Evolutionary conservation across 495 filamentous ascomycete species (phyloP).

Genomic region (Hypoxylon intermedium): DNA sequence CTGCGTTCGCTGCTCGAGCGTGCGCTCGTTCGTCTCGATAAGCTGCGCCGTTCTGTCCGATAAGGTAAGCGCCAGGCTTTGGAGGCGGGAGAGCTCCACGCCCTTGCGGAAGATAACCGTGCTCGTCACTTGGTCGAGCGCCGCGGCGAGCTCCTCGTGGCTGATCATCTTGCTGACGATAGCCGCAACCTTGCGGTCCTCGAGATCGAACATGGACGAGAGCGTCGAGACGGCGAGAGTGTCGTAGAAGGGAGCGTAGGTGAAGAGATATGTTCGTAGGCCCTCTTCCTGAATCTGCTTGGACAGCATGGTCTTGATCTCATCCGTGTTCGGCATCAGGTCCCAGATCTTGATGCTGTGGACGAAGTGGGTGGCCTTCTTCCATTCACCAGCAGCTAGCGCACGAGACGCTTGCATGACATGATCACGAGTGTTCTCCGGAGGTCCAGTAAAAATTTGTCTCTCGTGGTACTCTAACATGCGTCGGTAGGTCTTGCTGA

Average conservation of each 20-base stretch:
- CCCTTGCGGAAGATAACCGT: constrained; percentile 99
- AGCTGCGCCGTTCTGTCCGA: constrained; percentile 94
- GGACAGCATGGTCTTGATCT: constrained; percentile 95
- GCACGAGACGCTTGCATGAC: constrained; percentile 99
- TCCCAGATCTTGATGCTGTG: constrained; percentile 99
- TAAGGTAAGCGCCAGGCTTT: constrained; percentile 91
- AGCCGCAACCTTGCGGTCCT: constrained; percentile 86
- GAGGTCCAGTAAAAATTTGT: constrained; percentile 97
- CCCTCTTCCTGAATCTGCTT: constrained; percentile 99
- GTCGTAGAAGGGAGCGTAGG: constrained; percentile 99
- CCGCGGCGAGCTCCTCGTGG: constrained; percentile 95
- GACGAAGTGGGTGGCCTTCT: constrained; percentile 90
- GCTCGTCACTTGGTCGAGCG: constrained; percentile 95
- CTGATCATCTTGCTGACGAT: constrained; percentile 99
- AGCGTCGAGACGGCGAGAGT: constrained; percentile 86
- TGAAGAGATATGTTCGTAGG: constrained; percentile 97
- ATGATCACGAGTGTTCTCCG: constrained; percentile 97
- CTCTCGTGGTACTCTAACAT: constrained; percentile 99
- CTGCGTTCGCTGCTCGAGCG: constrained; percentile 93
- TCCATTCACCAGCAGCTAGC: constrained; percentile 96
- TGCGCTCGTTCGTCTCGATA: constrained; percentile 97
- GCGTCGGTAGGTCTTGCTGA: constrained; percentile 98
- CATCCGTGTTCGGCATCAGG: constrained; percentile 84
- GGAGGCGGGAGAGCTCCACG: constrained; percentile 93
- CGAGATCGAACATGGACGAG: constrained; percentile 93